A percentile compares a stretch with the other conserved stretches of the same genome.
Evolutionary conservation across 2,329 filamentous ascomycete species (phyloP).

Genomic region (Davidsoniella virescens): DNA sequence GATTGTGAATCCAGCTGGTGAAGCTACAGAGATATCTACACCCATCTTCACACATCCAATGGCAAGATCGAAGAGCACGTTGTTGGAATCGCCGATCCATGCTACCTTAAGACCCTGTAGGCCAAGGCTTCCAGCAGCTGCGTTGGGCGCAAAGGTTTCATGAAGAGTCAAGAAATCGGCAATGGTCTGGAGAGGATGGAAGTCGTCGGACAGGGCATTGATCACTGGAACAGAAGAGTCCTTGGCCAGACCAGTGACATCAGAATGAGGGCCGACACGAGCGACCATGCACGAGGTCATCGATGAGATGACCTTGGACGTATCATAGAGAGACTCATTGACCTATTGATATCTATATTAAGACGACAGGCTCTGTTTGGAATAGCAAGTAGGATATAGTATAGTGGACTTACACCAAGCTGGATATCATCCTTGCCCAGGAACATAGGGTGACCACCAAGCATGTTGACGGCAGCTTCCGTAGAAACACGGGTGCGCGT

Average conservation of each 20-base stretch:
- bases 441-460: conserved; percentile 94
- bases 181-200: conserved; percentile 86
- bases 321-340: conserved; percentile 92
- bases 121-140: conserved; percentile 33
- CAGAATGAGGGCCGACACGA: conserved; percentile 60
- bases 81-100: conserved; percentile 95
- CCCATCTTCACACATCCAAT: conserved; percentile 79
- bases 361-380: neutral
- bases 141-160: conserved; percentile 44
- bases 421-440: conserved; percentile 92
- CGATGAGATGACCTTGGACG: conserved; percentile 79
- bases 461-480: conserved; percentile 71
- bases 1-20: conserved; percentile 71
- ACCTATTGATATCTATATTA: conserved; percentile 32
- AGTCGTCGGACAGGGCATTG: conserved; percentile 77
- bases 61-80: conserved; percentile 86
- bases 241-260: conserved; percentile 53
- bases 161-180: conserved; percentile 86
- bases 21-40: conserved; percentile 72
- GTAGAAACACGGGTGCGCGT: conserved; percentile 89
- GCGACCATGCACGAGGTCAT: conserved; percentile 77
- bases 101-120: conserved; percentile 77
- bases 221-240: conserved; percentile 67
- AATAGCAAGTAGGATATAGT: neutral
- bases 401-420: conserved; percentile 48